Base-by-base conservation (phyloP, 306 rosid genomes). In the Cotoneaster glaucophyllus region DNA sequence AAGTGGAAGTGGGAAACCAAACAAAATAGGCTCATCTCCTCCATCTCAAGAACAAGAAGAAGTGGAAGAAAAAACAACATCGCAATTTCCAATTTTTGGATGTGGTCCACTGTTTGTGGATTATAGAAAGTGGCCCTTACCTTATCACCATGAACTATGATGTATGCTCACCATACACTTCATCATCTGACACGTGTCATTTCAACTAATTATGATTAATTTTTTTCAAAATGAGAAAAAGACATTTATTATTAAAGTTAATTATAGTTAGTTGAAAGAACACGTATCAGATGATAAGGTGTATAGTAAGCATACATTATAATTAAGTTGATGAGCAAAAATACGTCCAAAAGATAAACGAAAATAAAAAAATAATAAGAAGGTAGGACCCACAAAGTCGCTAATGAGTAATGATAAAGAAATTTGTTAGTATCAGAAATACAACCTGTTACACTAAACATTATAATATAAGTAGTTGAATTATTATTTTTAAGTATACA, bases 341-440 rank as follows among this genome's bases (percentile, higher is more conserved):
- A 34, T 34, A 34, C 39, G 6, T 0, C 2, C 2, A 34, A 34
- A 34, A 1, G 2, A 34, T 34, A 34, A 37, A 7, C 2, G 9
- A 34, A 34, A 24, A 45, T 52, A 70, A 32, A 39, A 50, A 25
- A 56, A 13, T 10, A n/a, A 56, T 2, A 39, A 17, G 26, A 25
- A 45, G 52, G 45, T 70, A 3, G 77, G 74, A 8, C 70, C 80
- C 72, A 62, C 26, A 9, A 64, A 76, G 54, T 57, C 69, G 64
- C 32, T 12, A 81, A 81, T 65, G 2, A 6, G 39, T 6, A 8
- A 34, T 1, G 39, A 34, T 34, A 34, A 34, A 6, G 1, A 34
- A 7, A 34, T 1, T 34, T 34, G 1, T 34, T 7, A 24, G 66
- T 4, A 17, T 7, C 11, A 21, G 17, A 25, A 65, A 34, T 9